Conservation (phyloP, 2,329 filamentous ascomycete genomes). For the Chaetomium strumarium region DNA sequence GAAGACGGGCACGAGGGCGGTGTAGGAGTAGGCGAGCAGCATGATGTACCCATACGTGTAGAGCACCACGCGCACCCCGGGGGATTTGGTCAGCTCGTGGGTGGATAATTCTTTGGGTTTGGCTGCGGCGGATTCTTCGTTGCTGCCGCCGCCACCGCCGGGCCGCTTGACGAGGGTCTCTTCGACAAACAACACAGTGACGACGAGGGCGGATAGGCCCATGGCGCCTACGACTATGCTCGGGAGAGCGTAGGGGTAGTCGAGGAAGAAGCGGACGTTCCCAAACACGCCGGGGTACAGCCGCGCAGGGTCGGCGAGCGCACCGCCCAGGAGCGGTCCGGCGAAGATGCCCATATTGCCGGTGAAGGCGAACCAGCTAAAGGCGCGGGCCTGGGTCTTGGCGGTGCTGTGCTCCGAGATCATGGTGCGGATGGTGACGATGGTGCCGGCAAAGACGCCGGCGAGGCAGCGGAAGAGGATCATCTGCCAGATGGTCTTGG, state of each 20-base stretch:
- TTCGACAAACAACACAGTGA: constrained; percentile 51
- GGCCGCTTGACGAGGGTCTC: constrained; percentile 47
- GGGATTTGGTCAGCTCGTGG: constrained; percentile 51
- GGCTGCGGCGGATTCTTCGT: constrained; percentile 17
- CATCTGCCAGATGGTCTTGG: constrained; percentile 66
- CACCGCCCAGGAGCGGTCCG: constrained; percentile 64
- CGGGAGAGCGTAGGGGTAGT: constrained; percentile 61
- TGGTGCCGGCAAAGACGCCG: constrained; percentile 67
- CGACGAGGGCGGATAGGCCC: constrained; percentile 47
- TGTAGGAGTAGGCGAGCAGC: constrained; percentile 66
- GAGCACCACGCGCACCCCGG: constrained; percentile 61
- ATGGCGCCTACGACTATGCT: constrained; percentile 53
- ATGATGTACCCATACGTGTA: constrained; percentile 60
- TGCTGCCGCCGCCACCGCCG: constrained; percentile 1
- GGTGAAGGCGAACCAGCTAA: constrained; percentile 70
- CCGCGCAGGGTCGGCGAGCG: constrained; percentile 58
- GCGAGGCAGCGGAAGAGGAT: constrained; percentile 63
- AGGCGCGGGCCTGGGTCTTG: constrained; percentile 65
- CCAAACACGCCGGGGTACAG: constrained; percentile 58
- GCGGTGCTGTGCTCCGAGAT: constrained; percentile 65
- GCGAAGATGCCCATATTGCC: constrained; percentile 70
- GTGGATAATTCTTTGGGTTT: constrained; percentile 36
- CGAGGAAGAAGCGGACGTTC: constrained; percentile 49
- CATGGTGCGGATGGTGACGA: constrained; percentile 73
- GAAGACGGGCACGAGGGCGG: constrained; percentile 63